Evolutionary conservation across 2,329 filamentous ascomycete genomes (phyloP), one percentile per base, ranked within the genome.

Genomic region (Plenodomus lindquistii): DNA sequence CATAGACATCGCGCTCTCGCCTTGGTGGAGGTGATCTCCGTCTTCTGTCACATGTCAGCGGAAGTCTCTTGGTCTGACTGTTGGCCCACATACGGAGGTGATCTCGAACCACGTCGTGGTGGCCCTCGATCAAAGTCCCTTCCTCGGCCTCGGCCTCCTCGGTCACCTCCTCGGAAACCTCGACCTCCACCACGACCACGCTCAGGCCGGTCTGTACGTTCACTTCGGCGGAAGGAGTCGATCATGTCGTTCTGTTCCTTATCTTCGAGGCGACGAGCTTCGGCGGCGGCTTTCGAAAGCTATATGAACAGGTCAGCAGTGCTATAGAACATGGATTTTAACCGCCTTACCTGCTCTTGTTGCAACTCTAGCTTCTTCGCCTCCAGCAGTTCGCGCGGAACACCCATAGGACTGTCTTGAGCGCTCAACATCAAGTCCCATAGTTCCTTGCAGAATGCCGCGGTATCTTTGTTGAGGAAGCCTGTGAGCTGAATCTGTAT

Each of bases 311-410:
- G n/a, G 46, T 62, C 62, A 71, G 67, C 48, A 36, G 34, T 42
- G 41, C 19, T 20, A 19, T n/a, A 27, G 34, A 13, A 29, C 24
- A 34, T 16, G 21, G 10, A 16, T 5, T 34, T 34, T 21, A 16
- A 11, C 16, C 24, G 20, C 46, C 69, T 27, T 71, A 95, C 93
- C 86, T 96, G 96, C 74, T 97, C 91, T 73, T 97, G 91, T 54
- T 94, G 90, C 40, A 99, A 79, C 73, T 99, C 94, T 37, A 89
- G 77, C 75, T 97, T 99, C 79, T 99, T 99, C 0, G 93, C 92
- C 71, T 99, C 94, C 2, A 99, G 77, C 36, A 99, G 80, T 73
- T 97, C 92, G 72, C 96, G 93, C 0, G 94, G 93, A 11, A 99
- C 91, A 45, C 94, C 94, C 69, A 94, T 88, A 0, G 91, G 85